phyloP scores from a whole-genome alignment of 192 early-diverging fungal species.

The Chytriomyces sp. region DNA sequence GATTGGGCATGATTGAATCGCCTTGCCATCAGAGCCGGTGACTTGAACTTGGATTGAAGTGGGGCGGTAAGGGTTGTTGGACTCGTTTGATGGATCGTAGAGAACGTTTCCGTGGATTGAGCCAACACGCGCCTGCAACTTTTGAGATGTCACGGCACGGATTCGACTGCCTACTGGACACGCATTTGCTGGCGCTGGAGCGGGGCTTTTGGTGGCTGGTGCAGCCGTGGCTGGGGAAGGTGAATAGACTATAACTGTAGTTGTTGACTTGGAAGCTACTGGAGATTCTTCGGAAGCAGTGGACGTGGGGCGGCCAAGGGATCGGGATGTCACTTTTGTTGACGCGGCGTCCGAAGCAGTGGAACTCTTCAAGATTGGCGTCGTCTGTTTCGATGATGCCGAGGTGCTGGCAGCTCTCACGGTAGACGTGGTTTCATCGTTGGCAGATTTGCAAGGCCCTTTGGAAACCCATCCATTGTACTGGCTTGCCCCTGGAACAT shows the following conservation, averaged over 20 bases:
- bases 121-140: neutral
- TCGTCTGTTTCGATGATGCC: no score
- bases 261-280: neutral
- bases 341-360: neutral
- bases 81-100: slow-evolving; percentile 7
- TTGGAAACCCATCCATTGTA: neutral
- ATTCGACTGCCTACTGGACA: neutral
- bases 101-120: slow-evolving; percentile 13
- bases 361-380: neutral
- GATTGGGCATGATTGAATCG: neutral
- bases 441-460: no score
- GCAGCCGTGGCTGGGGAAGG: neutral
- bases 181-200: neutral
- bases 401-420: no score
- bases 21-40: neutral
- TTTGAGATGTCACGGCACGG: neutral
- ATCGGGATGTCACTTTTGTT: neutral
- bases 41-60: slow-evolving; percentile 3
- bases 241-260: neutral
- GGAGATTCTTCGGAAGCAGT: no score
- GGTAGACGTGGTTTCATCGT: no score
- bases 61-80: neutral
- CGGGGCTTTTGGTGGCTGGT: neutral
- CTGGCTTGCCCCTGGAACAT: neutral
- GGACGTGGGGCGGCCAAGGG: no score